Evolutionary conservation across 257 asterid species (phyloP), one percentile per base, ranked within the genome.

Genomic region (Penstemon davidsonii): DNA sequence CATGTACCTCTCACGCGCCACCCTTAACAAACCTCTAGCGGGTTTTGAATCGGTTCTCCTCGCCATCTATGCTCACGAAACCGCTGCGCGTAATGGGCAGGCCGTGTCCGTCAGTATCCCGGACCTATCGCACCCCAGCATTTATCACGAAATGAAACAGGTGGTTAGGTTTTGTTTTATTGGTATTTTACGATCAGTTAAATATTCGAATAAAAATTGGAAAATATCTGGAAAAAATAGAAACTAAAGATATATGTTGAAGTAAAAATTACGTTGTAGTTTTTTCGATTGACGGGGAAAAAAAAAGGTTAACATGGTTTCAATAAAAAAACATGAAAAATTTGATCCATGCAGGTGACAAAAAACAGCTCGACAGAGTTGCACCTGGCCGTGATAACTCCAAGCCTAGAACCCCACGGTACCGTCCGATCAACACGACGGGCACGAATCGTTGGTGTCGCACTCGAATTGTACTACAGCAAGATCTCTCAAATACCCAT

Each of bases 21-120:
- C 82, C 60, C 89, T 85, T 25, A 83, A 78, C 67, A 88, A 84
- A 60, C 95, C 98, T 5, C 78, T 92, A 15, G 88, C 96, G 0
- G 96, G 97, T 8, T 90, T 92, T 55, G 98, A 89, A 61, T 90
- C 90, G 56, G 88, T 92, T 51, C 84, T 92, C 9, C 75, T 92
- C 25, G 96, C 98, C 15, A 78, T 92, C 55, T 86, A 90, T 73
- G 85, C 88, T 41, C 83, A 84, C 75, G 97, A 89, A 65, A 92
- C 93, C 8, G 62, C 83, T 19, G 11, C 80, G 9, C 82, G 96
- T 2, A 76, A 81, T 43, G 91, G 96, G 44, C 88, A 86, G 8
- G 77, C 91, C 5, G 25, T 76, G 38, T 82, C 97, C 2, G 93
- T 86, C 1, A 79, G 72, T 64, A 80, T 92, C 62, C 97, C 95